Evolutionary conservation across 2,329 filamentous ascomycete genomes (phyloP).

Genomic region (Nemania sp.): DNA sequence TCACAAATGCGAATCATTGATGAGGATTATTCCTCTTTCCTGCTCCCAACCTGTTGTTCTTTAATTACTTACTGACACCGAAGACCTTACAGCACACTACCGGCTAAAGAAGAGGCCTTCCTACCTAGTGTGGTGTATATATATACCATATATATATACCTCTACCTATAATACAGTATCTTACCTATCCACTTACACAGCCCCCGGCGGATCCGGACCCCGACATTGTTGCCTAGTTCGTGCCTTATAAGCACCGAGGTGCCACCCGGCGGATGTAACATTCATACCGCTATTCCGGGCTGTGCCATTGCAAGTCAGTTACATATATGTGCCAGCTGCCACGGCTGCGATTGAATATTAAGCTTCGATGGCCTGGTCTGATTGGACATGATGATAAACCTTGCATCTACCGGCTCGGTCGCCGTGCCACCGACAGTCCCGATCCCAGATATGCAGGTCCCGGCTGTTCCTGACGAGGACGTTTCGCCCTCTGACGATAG

Average conservation of each 20-base stretch:
- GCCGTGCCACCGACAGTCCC: constrained; percentile 21
- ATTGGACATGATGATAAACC: constrained; percentile 31
- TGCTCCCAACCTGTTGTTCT: neutral
- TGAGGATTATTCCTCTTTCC: neutral
- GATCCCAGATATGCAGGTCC: constrained; percentile 26
- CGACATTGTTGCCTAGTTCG: too few relatives aligned
- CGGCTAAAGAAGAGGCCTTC: neutral
- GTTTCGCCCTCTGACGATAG: constrained; percentile 35
- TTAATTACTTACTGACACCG: neutral
- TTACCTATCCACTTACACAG: neutral
- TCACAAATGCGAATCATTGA: neutral
- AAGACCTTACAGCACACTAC: neutral
- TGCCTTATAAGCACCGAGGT: neutral
- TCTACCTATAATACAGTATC: neutral
- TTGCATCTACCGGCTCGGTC: constrained; percentile 2
- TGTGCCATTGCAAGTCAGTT: constrained; percentile 13
- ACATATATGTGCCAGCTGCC: constrained; percentile 6
- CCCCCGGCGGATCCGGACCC: constrained; percentile 9
- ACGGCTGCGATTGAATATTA: constrained; percentile 10
- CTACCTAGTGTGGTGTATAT: neutral
- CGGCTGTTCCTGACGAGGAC: constrained; percentile 32
- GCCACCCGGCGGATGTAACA: neutral
- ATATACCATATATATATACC: too few relatives aligned
- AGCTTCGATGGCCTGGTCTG: constrained; percentile 20
- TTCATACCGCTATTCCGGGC: constrained; percentile 18